These are phyloP conservation scores for Nemania sp. DNA, from an alignment of 2,329 filamentous ascomycete species.

Conservation along the genomic window DNA sequence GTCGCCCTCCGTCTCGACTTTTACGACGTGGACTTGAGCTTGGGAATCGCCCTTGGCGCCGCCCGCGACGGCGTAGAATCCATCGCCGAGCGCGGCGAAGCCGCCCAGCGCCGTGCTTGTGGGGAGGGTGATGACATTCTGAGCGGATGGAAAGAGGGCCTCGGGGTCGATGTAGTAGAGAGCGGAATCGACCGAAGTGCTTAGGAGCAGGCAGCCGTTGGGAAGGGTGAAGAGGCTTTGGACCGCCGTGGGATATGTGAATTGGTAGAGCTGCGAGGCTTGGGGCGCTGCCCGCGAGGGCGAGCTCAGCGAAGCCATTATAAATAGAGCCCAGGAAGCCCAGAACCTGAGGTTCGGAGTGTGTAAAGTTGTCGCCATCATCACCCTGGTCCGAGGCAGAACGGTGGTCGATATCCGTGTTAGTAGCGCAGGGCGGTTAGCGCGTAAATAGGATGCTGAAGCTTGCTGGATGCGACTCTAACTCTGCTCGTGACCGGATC, in stretches of 20 bases:
- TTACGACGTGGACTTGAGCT: conserved; percentile 28
- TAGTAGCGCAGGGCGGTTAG: neutral
- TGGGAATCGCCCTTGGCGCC: conserved; percentile 13
- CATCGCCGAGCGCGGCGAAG: conserved; percentile 23
- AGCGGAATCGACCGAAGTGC: conserved; percentile 19
- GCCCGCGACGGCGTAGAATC: conserved; percentile 28
- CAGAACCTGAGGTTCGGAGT: conserved; percentile 9
- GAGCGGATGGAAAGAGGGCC: conserved; percentile 19
- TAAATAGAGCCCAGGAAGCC: neutral
- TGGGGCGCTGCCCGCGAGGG: conserved; percentile 11
- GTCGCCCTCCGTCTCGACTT: conserved; percentile 17
- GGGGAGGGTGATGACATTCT: conserved; percentile 20
- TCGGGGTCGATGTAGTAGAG: conserved; percentile 30
- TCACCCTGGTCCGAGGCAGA: neutral
- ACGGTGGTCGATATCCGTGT: neutral
- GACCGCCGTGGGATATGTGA: conserved; percentile 24
- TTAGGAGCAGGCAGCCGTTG: conserved; percentile 29
- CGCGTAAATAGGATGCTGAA: conserved; percentile 12
- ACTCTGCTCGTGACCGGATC: conserved; percentile 4
- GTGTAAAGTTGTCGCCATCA: conserved; percentile 9
- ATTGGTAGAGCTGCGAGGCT: conserved; percentile 23
- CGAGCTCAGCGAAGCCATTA: conserved; percentile 7
- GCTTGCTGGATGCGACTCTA: neutral
- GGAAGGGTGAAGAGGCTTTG: conserved; percentile 27
- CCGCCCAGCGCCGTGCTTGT: conserved; percentile 18